phyloP scores from a whole-genome alignment of 2,329 filamentous ascomycete genomes.

The Dothidotthia symphoricarpi region DNA sequence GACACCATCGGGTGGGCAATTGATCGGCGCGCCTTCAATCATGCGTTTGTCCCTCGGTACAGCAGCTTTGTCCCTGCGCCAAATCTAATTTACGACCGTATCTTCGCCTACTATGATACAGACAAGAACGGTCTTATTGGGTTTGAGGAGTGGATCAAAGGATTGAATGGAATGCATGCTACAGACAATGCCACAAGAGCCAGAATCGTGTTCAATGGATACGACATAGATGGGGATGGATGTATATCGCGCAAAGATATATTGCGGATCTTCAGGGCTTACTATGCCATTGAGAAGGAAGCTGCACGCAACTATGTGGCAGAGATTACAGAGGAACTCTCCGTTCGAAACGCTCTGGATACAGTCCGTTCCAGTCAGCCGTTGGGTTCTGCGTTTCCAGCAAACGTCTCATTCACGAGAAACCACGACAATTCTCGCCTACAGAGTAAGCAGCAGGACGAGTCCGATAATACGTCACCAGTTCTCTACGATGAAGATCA shows the following conservation, averaged over 20 bases:
- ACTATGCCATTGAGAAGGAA: slow-evolving; percentile 86
- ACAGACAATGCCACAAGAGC: slow-evolving; percentile 49
- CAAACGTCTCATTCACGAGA: slow-evolving; percentile 34
- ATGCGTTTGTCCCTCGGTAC: slow-evolving; percentile 82
- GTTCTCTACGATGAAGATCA: slow-evolving; percentile 23
- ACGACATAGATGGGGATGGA: slow-evolving; percentile 86
- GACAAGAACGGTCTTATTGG: slow-evolving; percentile 86
- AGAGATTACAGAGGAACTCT: slow-evolving; percentile 71
- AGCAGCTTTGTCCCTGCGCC: slow-evolving; percentile 74
- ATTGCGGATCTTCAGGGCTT: slow-evolving; percentile 85
- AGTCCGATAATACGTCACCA: slow-evolving; percentile 26
- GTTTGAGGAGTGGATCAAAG: slow-evolving; percentile 87
- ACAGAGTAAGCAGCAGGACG: slow-evolving; percentile 35
- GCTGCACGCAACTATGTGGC: slow-evolving; percentile 80
- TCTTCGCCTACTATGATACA: slow-evolving; percentile 95
- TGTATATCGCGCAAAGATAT: slow-evolving; percentile 85
- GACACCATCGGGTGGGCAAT: slow-evolving; percentile 77
- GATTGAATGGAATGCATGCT: slow-evolving; percentile 64
- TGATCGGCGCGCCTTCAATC: slow-evolving; percentile 88
- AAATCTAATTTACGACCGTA: slow-evolving; percentile 90
- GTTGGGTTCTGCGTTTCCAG: slow-evolving; percentile 47
- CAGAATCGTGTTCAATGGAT: slow-evolving; percentile 73
- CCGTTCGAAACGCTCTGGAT: slow-evolving; percentile 53
- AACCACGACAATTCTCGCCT: slow-evolving; percentile 13
- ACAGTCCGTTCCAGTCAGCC: slow-evolving; percentile 47